A percentile compares a stretch with the other conserved stretches of the same genome.
Conservation (phyloP, 2,329 filamentous ascomycete species). For the Fusarium haematococcum region DNA sequence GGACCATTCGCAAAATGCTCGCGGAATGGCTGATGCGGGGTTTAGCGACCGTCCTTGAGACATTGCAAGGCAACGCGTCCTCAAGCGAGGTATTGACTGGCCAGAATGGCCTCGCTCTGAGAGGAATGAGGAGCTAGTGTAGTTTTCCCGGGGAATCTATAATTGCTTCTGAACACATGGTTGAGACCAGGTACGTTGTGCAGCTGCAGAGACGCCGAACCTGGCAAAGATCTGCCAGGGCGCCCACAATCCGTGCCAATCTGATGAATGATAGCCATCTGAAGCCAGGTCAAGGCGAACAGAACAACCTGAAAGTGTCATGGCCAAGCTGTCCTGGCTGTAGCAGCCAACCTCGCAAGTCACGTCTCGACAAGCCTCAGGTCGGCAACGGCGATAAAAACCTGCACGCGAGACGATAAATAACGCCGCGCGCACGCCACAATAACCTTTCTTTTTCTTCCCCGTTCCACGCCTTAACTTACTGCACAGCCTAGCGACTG, state of each 20-base stretch:
- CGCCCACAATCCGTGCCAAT: neutral
- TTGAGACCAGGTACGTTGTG: constrained; percentile 20
- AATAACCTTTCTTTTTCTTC: constrained; percentile 20
- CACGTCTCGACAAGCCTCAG: neutral
- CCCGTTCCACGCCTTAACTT: neutral
- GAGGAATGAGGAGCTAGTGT: constrained; percentile 37
- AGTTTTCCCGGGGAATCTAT: constrained; percentile 48
- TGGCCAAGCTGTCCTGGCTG: neutral
- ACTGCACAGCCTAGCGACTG: neutral
- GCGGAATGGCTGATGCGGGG: constrained; percentile 34
- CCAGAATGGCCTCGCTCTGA: constrained; percentile 11
- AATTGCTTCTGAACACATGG: constrained; percentile 46
- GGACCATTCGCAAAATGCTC: constrained; percentile 8
- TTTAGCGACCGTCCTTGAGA: constrained; percentile 23
- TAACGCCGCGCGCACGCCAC: constrained; percentile 15
- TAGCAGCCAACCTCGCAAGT: neutral
- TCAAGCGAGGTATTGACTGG: constrained; percentile 14
- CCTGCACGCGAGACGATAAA: constrained; percentile 17
- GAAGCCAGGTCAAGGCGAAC: constrained; percentile 20
- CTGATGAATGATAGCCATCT: neutral
- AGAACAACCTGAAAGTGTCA: neutral
- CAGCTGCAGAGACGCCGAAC: constrained; percentile 11
- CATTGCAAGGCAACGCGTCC: constrained; percentile 18
- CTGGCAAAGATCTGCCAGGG: constrained; percentile 21
- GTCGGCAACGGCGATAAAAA: constrained; percentile 26